Percentiles rank a stretch among this genome's conserved stretches.
These are phyloP conservation scores for Moricandia moricandioides DNA, from an alignment of 345 rosid genomes.

Conservation along the genomic window DNA sequence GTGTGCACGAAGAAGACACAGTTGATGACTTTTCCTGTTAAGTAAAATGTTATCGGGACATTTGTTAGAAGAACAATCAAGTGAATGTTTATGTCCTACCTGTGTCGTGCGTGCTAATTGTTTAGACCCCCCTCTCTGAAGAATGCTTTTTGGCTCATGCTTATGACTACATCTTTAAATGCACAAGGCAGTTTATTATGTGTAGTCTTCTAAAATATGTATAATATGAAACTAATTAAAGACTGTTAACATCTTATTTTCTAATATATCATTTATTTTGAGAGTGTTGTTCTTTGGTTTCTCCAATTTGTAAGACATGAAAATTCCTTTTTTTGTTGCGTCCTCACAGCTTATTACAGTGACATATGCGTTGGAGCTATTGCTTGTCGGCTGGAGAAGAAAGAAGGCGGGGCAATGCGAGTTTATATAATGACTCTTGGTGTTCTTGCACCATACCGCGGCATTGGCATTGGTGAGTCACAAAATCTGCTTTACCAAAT, in stretches of 20 bases:
- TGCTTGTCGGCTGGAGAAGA: constrained; percentile 94
- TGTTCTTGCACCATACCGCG: constrained; percentile 94
- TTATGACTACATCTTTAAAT: no score
- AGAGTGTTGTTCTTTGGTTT: neutral
- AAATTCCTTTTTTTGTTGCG: neutral
- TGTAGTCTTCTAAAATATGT: neutral
- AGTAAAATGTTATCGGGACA: no score
- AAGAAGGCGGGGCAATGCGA: constrained; percentile 66
- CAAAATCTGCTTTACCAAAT: constrained; percentile 3
- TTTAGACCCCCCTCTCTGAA: no score
- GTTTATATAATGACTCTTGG: constrained; percentile 98
- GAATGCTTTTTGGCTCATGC: no score
- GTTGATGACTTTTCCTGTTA: no score
- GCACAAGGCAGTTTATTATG: neutral
- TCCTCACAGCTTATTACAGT: constrained; percentile 73
- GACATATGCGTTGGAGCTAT: constrained; percentile 96
- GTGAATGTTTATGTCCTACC: no score
- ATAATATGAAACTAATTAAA: neutral
- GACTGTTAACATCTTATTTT: neutral
- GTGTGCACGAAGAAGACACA: no score
- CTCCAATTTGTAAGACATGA: constrained; percentile 1
- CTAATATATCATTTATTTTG: neutral
- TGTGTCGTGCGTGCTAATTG: no score
- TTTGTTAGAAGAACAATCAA: no score
- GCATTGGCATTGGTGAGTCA: constrained; percentile 85